These are phyloP conservation scores for Blastosporella zonata DNA, from an alignment of 1,284 basidiomycete genomes.

Conservation along the genomic window DNA sequence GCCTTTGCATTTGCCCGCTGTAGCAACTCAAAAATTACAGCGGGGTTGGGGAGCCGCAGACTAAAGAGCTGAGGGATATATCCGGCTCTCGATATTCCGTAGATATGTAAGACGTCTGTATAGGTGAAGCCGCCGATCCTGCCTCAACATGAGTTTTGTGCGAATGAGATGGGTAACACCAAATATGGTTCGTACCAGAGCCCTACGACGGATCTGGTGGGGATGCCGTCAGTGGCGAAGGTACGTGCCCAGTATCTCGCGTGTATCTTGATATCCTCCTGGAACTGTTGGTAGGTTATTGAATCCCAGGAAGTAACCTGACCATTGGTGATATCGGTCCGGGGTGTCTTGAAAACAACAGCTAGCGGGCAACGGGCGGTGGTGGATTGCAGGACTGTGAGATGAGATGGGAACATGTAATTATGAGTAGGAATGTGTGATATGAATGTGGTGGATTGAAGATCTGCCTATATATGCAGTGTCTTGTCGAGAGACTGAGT, in stretches of 20 bases:
- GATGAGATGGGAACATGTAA: conserved; percentile 40
- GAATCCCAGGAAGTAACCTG: conserved; percentile 40
- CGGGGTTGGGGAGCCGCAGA: conserved; percentile 54
- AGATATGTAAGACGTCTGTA: conserved; percentile 58
- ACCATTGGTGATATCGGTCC: conserved; percentile 28
- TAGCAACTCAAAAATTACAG: conserved; percentile 57
- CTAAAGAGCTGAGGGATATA: conserved; percentile 65
- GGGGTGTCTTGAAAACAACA: conserved; percentile 38
- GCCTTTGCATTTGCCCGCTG: conserved; percentile 47
- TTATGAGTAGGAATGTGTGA: conserved; percentile 11
- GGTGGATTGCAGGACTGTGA: conserved; percentile 39
- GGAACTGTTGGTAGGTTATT: conserved; percentile 52
- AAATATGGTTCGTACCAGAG: conserved; percentile 45
- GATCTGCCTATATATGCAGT: conserved; percentile 11
- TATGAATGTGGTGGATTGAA: neutral
- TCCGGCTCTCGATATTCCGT: conserved; percentile 58
- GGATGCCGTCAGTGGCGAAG: conserved; percentile 38
- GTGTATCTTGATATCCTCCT: conserved; percentile 50
- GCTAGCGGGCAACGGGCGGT: conserved; percentile 29
- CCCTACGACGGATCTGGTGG: conserved; percentile 51
- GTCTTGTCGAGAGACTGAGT: conserved; percentile 11
- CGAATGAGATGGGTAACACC: neutral
- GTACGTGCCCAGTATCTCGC: conserved; percentile 49
- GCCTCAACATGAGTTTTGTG: conserved; percentile 4
- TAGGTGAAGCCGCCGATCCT: conserved; percentile 64